Percentiles rank a stretch among this genome's conserved stretches.
These are phyloP conservation scores for Syzygium malaccense DNA, from an alignment of 441 rosid species.

Conservation along the genomic window DNA sequence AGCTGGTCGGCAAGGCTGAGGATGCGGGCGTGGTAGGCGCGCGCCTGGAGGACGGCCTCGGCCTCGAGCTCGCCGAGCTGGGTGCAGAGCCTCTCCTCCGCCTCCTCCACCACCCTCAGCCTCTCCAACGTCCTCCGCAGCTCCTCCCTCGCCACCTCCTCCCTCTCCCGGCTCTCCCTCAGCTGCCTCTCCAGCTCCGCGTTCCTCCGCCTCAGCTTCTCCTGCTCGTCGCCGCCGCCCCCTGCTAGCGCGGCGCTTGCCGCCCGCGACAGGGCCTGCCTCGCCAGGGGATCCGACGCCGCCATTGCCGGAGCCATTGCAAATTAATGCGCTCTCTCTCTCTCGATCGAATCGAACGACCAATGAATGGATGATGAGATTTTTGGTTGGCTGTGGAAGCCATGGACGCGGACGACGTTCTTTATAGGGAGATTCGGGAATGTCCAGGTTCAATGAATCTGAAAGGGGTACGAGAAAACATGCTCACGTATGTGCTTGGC, in stretches of 20 bases:
- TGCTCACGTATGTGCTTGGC: not conserved
- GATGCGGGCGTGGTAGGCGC: not conserved
- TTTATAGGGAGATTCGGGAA: not conserved
- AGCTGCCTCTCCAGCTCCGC: slow-evolving; percentile 18
- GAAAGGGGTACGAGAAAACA: not conserved
- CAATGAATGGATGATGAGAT: not conserved
- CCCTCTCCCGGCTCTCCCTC: slow-evolving; percentile 12
- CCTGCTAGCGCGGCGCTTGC: not conserved
- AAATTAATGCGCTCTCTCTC: not conserved
- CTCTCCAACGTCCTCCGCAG: slow-evolving; percentile 1
- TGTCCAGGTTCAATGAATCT: slow-evolving; percentile 11
- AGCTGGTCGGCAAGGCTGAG: slow-evolving; percentile 4
- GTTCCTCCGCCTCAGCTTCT: slow-evolving; percentile 7
- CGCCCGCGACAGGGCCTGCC: not conserved
- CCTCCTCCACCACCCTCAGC: slow-evolving; percentile 14
- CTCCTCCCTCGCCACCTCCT: slow-evolving; percentile 13
- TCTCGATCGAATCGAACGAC: not conserved
- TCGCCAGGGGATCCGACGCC: not conserved
- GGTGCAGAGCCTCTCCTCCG: slow-evolving; percentile 20
- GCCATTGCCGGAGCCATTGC: slow-evolving; percentile 2
- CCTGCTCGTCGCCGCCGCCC: not conserved
- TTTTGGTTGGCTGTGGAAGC: not conserved
- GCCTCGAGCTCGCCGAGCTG: slow-evolving; percentile 23
- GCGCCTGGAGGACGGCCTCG: slow-evolving; percentile 10
- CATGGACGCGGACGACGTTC: not conserved